Base-by-base conservation (phyloP, 2,329 filamentous ascomycete species). In the Neonectria neomacrospora region DNA sequence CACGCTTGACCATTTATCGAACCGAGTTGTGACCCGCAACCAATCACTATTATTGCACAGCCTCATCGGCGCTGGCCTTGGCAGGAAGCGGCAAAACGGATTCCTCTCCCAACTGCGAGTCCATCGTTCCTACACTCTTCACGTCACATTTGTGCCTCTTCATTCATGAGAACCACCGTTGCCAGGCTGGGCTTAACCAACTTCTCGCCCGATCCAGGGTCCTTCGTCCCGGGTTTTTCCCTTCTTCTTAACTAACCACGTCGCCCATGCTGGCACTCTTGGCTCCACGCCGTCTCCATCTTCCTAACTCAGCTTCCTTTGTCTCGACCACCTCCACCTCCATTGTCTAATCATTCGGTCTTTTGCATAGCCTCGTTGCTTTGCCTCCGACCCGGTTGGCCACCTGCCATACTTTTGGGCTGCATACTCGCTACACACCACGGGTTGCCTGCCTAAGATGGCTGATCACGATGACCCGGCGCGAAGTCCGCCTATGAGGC, bases 351-450 rank as follows among this genome's bases (percentile, higher is more conserved):
- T 48, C 56, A 44, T 63, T 69, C 32, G 58, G 65, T 60, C 50
- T 26, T 23, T 65, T 68, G 70, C 70, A 68, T 69, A 72, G 70
- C 70, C 70, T 71, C 63, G 30, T 44, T 57, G 47, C 45, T 30
- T 61, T 62, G 54, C 52, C 48, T 54, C 57, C 39, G 30, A 30
- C 26, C 30, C 48, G 45, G 11, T 41, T 23, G 39, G 41, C 39
- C 23, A 42, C 44, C 48, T 51, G 14, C 20, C 14, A 20, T 37
- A 67, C 52, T 54, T n/a, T 58, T 60, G 61, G 59, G 50, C 52
- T 60, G 54, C 61, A 47, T 63, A 41, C 58, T 48, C 54, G 18
- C 66, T 56, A 14, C 16, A 16, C n/a, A 50, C 18, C 37, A 26
- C 54, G 55, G 61, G 59, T 59, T 63, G 58, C 45, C 61, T 58